Conservation (phyloP, 257 asterid genomes). For the Fraxinus anomala region DNA sequence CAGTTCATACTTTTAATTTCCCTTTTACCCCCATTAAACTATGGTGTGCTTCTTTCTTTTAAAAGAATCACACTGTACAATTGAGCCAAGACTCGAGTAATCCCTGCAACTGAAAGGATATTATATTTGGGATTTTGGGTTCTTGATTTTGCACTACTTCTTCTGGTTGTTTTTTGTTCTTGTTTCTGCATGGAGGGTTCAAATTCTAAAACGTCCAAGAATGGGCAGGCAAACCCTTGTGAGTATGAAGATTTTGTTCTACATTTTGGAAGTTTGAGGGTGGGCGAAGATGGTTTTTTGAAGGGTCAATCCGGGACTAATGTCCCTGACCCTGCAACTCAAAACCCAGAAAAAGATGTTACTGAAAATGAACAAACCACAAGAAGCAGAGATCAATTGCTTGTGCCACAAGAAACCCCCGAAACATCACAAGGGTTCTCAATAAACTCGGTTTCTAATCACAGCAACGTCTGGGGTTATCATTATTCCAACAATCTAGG, state of each 20-base stretch:
- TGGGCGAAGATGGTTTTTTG: constrained; percentile 1
- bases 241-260: background rate
- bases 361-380: background rate
- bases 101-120: background rate
- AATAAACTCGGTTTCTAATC: constrained; percentile 1
- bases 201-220: constrained; percentile 6
- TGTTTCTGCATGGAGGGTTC: constrained; percentile 13
- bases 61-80: background rate
- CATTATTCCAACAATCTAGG: background rate
- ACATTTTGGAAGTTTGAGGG: background rate
- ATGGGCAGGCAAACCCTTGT: background rate
- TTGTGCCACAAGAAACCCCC: constrained; percentile 1
- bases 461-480: background rate
- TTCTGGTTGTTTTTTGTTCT: background rate
- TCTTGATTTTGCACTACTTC: background rate
- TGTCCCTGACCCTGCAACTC: background rate
- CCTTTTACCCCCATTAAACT: background rate
- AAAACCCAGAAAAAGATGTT: background rate
- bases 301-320: background rate
- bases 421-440: background rate
- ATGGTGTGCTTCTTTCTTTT: background rate
- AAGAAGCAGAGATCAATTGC: background rate
- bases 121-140: background rate
- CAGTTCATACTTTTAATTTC: background rate
- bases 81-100: background rate